A percentile compares a stretch with the other conserved stretches of the same genome.
Conservation (phyloP, 495 filamentous ascomycete genomes). For the Rhypophila decipiens region DNA sequence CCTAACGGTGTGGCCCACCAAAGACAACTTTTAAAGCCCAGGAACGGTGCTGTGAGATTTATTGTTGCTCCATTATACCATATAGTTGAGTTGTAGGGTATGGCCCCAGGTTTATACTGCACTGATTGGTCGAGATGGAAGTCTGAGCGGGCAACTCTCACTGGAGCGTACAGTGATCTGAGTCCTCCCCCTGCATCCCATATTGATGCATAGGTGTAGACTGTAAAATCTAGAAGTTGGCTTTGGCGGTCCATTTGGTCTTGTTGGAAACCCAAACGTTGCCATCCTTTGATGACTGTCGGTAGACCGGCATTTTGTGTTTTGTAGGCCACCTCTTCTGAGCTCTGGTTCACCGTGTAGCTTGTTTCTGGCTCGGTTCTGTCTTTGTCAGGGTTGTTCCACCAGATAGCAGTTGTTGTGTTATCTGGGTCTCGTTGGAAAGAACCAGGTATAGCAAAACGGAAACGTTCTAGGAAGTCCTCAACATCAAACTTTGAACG, state of each 20-base stretch:
- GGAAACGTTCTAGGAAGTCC: too few species aligned
- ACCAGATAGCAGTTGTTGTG: too few species aligned
- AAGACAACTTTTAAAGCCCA: not conserved
- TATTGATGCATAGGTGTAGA: not conserved
- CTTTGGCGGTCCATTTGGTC: too few species aligned
- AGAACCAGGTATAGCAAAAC: too few species aligned
- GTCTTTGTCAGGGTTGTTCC: too few species aligned
- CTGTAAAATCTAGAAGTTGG: too few species aligned
- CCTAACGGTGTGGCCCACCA: not conserved
- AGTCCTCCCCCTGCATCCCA: too few species aligned
- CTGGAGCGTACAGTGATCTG: too few species aligned
- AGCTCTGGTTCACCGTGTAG: not conserved
- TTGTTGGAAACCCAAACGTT: not conserved
- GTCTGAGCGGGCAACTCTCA: not conserved
- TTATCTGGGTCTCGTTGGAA: too few species aligned
- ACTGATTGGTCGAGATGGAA: not conserved
- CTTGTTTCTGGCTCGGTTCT: not conserved
- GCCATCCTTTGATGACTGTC: not conserved
- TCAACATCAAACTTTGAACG: too few species aligned
- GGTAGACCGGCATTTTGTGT: not conserved
- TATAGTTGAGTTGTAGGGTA: slow-evolving; percentile 1
- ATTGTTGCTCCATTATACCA: not conserved
- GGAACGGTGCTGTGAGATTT: not conserved
- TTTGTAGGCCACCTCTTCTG: not conserved
- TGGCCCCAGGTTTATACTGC: not conserved